These are phyloP conservation scores for Penicillium occitanis DNA, from an alignment of 2,329 filamentous ascomycete species.

Conservation along the genomic window DNA sequence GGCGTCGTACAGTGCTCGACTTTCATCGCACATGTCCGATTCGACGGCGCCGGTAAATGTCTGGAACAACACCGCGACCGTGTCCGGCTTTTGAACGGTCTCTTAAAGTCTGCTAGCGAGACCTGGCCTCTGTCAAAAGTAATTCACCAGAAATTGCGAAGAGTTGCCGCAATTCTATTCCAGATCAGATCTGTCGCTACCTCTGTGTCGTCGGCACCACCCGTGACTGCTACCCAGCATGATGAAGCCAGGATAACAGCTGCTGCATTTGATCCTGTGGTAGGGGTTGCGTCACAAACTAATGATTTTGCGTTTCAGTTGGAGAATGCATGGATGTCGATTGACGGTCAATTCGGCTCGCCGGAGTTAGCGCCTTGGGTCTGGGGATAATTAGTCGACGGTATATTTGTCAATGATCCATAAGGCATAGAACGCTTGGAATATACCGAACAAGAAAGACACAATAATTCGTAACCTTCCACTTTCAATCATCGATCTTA, in stretches of 20 bases:
- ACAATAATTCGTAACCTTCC: neutral
- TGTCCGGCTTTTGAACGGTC: conserved; percentile 20
- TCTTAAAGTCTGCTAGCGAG: conserved; percentile 16
- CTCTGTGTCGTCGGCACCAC: neutral
- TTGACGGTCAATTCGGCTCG: conserved; percentile 15
- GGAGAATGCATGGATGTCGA: conserved; percentile 15
- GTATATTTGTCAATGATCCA: neutral
- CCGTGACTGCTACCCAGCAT: neutral
- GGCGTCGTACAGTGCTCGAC: conserved; percentile 21
- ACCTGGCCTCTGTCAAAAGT: conserved; percentile 17
- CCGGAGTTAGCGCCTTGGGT: conserved; percentile 19
- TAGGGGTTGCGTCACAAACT: neutral
- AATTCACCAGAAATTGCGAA: conserved; percentile 12
- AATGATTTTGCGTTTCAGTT: conserved; percentile 7
- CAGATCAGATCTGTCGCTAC: neutral
- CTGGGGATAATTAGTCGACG: conserved; percentile 6
- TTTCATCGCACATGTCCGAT: conserved; percentile 4
- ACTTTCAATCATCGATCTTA: neutral
- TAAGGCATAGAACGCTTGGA: too few relatives aligned
- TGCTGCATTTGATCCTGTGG: neutral
- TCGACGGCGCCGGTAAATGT: conserved; percentile 15
- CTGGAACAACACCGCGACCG: conserved; percentile 21
- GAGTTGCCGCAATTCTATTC: conserved; percentile 8
- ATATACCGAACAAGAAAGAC: neutral
- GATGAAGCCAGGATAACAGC: neutral